A percentile compares a stretch with the other conserved stretches of the same genome.
Evolutionary conservation across 192 early-diverging fungal species (phyloP).

Genomic region (Gorgonomyces haynaldii): DNA sequence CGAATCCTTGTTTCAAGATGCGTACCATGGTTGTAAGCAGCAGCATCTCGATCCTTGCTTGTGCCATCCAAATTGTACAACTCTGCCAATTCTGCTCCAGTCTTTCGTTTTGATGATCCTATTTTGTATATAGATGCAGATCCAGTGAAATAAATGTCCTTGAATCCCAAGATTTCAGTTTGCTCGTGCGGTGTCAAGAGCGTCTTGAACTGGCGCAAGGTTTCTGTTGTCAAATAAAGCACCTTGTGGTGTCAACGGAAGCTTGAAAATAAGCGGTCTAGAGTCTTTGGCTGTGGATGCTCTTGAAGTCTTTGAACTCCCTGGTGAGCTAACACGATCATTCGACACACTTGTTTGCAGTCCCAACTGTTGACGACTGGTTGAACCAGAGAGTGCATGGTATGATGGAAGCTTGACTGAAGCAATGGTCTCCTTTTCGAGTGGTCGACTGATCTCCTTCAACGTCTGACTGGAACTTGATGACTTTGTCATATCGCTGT

Average conservation of each 20-base stretch:
- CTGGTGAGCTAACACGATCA: no score
- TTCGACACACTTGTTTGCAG: no score
- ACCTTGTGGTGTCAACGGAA: conserved; percentile 33
- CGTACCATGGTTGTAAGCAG: conserved; percentile 11
- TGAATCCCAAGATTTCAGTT: conserved; percentile 69
- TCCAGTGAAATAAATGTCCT: conserved; percentile 83
- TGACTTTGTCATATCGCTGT: no score
- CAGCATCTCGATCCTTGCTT: conserved; percentile 11
- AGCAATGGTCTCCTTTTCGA: no score
- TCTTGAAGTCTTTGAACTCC: no score
- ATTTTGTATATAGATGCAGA: conserved; percentile 43
- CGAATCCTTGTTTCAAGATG: conserved; percentile 19
- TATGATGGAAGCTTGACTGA: no score
- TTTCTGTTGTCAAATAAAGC: conserved; percentile 14
- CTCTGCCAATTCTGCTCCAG: conserved; percentile 44
- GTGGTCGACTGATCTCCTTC: no score
- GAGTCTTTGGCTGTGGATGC: no score
- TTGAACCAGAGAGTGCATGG: no score
- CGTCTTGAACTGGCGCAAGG: conserved; percentile 26
- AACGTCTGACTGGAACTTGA: no score
- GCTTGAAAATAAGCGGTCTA: conserved; percentile 15
- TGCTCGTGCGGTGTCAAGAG: conserved; percentile 75
- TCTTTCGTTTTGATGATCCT: conserved; percentile 47
- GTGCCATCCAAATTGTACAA: conserved; percentile 42
- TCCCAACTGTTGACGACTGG: no score